Evolutionary conservation across 1,284 basidiomycete genomes (phyloP).

Genomic region (Acaromyces ingoldii): DNA sequence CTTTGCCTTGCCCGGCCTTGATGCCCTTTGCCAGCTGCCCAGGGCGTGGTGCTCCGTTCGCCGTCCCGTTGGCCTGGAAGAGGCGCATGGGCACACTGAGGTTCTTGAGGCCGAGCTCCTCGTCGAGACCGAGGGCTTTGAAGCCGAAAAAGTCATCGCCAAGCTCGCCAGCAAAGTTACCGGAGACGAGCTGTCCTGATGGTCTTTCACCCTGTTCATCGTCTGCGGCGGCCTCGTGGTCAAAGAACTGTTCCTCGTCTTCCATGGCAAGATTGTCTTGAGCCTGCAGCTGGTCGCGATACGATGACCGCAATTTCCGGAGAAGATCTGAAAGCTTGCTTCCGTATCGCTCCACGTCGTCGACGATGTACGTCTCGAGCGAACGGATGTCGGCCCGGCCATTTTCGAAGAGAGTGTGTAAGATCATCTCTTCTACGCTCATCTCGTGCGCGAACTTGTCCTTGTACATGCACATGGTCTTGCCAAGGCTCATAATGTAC

Average conservation of each 20-base stretch:
- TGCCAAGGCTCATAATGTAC: constrained; percentile 77
- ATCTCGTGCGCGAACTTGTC: constrained; percentile 76
- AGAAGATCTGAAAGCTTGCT: constrained; percentile 70
- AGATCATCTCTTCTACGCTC: constrained; percentile 84
- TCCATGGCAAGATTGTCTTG: constrained; percentile 44
- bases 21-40: not conserved
- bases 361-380: constrained; percentile 78
- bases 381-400: constrained; percentile 70
- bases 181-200: not conserved
- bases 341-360: constrained; percentile 81
- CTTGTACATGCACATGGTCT: constrained; percentile 71
- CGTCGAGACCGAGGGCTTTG: constrained; percentile 78
- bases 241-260: constrained; percentile 59
- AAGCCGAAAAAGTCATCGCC: constrained; percentile 93
- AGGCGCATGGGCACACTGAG: constrained; percentile 74
- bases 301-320: constrained; percentile 75
- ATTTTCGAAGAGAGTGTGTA: constrained; percentile 82
- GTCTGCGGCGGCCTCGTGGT: not conserved
- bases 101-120: constrained; percentile 74
- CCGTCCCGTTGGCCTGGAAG: constrained; percentile 51
- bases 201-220: too few relatives aligned
- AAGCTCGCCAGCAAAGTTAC: constrained; percentile 69
- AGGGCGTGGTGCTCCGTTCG: not conserved
- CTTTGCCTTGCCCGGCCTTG: not conserved
- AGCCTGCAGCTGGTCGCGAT: constrained; percentile 65